phyloP scores from a whole-genome alignment of 495 filamentous ascomycete genomes.

The Hypomontagnella submonticulosa region DNA sequence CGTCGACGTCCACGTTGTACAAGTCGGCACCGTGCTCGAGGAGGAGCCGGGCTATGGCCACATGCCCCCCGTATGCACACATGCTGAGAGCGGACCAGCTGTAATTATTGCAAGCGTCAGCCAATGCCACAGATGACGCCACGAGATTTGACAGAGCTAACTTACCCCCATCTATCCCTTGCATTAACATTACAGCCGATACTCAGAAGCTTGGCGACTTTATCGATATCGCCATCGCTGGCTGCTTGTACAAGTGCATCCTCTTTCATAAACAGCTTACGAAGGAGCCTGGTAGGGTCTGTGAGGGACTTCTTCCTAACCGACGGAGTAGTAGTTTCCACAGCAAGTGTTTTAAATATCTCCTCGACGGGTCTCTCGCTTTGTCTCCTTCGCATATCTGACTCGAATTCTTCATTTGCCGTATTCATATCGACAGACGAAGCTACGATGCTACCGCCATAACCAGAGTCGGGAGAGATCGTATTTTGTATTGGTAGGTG shows the following conservation, averaged over 20 bases:
- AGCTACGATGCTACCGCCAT: conserved; percentile 23
- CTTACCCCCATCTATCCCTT: conserved; percentile 39
- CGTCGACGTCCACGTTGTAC: conserved; percentile 46
- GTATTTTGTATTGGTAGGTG: neutral
- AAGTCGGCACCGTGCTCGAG: conserved; percentile 48
- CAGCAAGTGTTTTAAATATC: conserved; percentile 15
- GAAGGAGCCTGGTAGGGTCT: conserved; percentile 29
- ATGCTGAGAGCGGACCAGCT: conserved; percentile 47
- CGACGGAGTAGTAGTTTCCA: conserved; percentile 14
- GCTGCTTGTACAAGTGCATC: conserved; percentile 46
- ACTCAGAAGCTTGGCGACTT: conserved; percentile 40
- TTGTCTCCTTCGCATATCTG: conserved; percentile 31
- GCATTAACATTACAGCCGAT: conserved; percentile 45
- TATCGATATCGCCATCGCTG: conserved; percentile 40
- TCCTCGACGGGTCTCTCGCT: conserved; percentile 24
- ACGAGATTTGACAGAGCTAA: neutral
- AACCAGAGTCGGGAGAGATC: conserved; percentile 16
- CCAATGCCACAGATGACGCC: conserved; percentile 1
- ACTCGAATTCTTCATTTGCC: conserved; percentile 37
- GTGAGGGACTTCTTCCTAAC: conserved; percentile 30
- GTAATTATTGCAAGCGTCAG: conserved; percentile 15
- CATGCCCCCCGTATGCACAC: conserved; percentile 43
- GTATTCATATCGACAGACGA: conserved; percentile 31
- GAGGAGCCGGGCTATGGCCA: conserved; percentile 40
- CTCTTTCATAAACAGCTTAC: conserved; percentile 40